Conservation (phyloP, 768 basidiomycete genomes). For the Suillus tomentosus region DNA sequence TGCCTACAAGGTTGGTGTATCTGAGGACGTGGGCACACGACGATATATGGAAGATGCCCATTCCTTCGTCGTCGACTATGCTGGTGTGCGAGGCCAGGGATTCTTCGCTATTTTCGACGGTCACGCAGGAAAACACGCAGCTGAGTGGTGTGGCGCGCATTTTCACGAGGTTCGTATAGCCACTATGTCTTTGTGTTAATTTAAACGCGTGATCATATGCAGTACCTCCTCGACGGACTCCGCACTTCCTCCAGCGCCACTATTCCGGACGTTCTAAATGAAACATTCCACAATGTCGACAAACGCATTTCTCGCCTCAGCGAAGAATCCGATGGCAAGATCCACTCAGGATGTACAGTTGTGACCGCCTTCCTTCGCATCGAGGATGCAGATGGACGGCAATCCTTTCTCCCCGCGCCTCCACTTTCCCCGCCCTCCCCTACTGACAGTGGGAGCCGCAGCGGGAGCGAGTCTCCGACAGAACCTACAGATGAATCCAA, state of each 20-base stretch:
- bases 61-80: slow-evolving; percentile 95
- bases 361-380: slow-evolving; percentile 94
- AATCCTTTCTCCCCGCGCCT: slow-evolving; percentile 58
- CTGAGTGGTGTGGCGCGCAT: slow-evolving; percentile 97
- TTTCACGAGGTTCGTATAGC: slow-evolving; percentile 77
- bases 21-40: slow-evolving; percentile 87
- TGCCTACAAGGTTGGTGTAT: slow-evolving; percentile 62
- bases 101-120: slow-evolving; percentile 99
- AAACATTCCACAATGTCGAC: slow-evolving; percentile 95
- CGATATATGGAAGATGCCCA: slow-evolving; percentile 98
- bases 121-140: slow-evolving; percentile 97
- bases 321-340: slow-evolving; percentile 86
- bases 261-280: slow-evolving; percentile 88
- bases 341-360: slow-evolving; percentile 96
- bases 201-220: slow-evolving; percentile 6
- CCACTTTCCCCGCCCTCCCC: slow-evolving; percentile 36
- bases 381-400: slow-evolving; percentile 77
- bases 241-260: slow-evolving; percentile 54
- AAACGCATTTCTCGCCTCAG: slow-evolving; percentile 78
- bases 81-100: slow-evolving; percentile 87
- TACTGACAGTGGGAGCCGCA: slow-evolving; percentile 28
- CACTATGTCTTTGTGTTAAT: slow-evolving; percentile 1
- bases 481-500: slow-evolving; percentile 33
- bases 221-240: slow-evolving; percentile 73
- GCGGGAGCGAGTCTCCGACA: slow-evolving; percentile 42